Percentiles rank a stretch among this genome's conserved stretches.
Evolutionary conservation across 2,329 filamentous ascomycete species (phyloP).

Genomic region (Cercospora nicotianae): DNA sequence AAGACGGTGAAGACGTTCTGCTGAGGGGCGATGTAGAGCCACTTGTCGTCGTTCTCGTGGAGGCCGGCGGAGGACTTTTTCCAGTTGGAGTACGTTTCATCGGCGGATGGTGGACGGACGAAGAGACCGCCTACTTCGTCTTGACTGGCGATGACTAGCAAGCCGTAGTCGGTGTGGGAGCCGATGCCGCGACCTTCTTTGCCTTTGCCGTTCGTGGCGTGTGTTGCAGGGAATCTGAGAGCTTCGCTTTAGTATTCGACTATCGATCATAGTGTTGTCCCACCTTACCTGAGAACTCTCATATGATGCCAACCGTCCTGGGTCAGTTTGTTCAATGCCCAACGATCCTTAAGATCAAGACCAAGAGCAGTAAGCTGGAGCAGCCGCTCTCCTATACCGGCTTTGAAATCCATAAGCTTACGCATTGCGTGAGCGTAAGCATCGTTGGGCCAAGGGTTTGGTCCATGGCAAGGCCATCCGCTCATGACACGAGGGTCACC

Average conservation of each 20-base stretch:
- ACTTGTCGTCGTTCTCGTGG: constrained; percentile 15
- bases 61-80: constrained; percentile 10
- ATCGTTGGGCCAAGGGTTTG: constrained; percentile 13
- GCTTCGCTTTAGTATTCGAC: too few relatives aligned
- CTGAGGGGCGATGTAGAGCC: constrained; percentile 11
- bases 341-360: constrained; percentile 10
- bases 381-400: constrained; percentile 11
- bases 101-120: constrained; percentile 12
- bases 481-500: constrained; percentile 11
- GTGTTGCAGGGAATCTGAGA: background rate
- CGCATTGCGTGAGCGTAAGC: constrained; percentile 9
- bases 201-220: constrained; percentile 16
- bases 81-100: constrained; percentile 17
- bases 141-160: constrained; percentile 19
- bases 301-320: constrained; percentile 20
- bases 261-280: too few relatives aligned
- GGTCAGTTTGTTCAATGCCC: constrained; percentile 8
- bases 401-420: constrained; percentile 16
- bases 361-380: constrained; percentile 19
- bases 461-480: constrained; percentile 17
- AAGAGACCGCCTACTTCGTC: constrained; percentile 21
- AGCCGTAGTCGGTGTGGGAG: constrained; percentile 19
- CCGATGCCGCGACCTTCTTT: constrained; percentile 20
- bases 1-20: constrained; percentile 19
- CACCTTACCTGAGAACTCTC: constrained; percentile 14